Evolutionary conservation across 345 rosid genomes (phyloP).

Genomic region (Sisymbrium altissimum): DNA sequence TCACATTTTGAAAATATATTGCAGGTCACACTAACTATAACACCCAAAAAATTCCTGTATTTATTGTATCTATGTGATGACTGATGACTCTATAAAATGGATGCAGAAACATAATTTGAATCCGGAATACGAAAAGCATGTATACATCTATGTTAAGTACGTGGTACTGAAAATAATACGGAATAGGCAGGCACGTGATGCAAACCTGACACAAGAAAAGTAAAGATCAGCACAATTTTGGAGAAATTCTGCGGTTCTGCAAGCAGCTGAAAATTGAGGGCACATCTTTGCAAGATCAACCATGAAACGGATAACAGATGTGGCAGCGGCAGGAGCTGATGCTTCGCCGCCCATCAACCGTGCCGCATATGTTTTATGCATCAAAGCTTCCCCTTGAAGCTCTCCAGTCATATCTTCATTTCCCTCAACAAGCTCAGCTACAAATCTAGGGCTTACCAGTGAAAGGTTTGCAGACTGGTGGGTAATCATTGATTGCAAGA

Average conservation of each 20-base stretch:
- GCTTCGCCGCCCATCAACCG: conserved; percentile 99
- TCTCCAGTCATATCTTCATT: conserved; percentile 80
- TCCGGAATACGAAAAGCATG: neutral
- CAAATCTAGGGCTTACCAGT: conserved; percentile 78
- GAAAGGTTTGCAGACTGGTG: conserved; percentile 88
- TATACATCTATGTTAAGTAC: neutral
- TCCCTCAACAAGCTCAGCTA: conserved; percentile 91
- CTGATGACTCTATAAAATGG: neutral
- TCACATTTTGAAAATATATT: conserved; percentile 2
- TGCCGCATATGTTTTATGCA: conserved; percentile 99
- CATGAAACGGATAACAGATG: conserved; percentile 94
- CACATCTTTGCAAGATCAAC: conserved; percentile 99
- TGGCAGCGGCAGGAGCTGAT: conserved; percentile 97
- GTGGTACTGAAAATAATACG: neutral
- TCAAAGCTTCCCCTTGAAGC: conserved; percentile 99
- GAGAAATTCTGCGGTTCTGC: conserved; percentile 85
- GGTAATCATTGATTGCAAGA: conserved; percentile 80
- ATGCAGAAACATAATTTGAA: neutral
- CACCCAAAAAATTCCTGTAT: neutral
- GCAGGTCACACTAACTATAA: conserved; percentile 6
- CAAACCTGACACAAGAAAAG: conserved; percentile 95
- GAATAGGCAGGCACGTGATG: conserved; percentile 27
- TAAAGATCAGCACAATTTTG: conserved; percentile 90
- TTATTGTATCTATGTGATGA: neutral
- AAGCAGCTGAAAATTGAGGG: conserved; percentile 84